Evolutionary conservation across 164 flowering plant genomes (phyloP).

Genomic region (Vitis cinerea): DNA sequence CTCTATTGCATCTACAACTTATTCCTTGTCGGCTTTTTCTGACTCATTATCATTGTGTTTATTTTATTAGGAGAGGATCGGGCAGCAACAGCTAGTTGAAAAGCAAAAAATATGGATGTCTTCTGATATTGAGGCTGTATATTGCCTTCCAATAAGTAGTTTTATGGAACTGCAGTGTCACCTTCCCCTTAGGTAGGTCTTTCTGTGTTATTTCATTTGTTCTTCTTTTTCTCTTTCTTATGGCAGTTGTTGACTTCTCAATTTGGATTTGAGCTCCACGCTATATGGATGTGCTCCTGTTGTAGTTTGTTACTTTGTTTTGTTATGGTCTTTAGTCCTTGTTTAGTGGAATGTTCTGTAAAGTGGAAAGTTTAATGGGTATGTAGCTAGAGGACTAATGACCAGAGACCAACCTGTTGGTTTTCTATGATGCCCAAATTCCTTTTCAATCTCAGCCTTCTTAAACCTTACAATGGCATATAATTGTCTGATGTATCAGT

Average conservation of each 20-base stretch:
- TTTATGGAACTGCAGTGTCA: constrained; percentile 16
- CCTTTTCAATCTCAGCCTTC: background rate
- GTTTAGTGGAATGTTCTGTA: constrained; percentile 4
- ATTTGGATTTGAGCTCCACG: background rate
- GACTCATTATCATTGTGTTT: constrained; percentile 9
- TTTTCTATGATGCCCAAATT: constrained; percentile 3
- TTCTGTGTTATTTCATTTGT: background rate
- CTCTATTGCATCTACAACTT: background rate
- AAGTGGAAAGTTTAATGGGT: constrained; percentile 2
- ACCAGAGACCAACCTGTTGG: constrained; percentile 9
- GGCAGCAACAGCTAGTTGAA: constrained; percentile 35
- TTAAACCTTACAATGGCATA: background rate
- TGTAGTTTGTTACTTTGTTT: constrained; percentile 1
- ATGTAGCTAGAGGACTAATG: background rate
- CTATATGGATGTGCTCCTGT: constrained; percentile 1
- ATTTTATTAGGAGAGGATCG: constrained; percentile 30
- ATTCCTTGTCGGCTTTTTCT: background rate
- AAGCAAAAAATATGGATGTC: constrained; percentile 7
- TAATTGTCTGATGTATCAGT: no score
- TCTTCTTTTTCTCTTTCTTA: background rate
- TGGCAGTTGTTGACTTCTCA: constrained; percentile 5
- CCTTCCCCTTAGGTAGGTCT: constrained; percentile 12
- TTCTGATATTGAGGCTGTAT: constrained; percentile 16
- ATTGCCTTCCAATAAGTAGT: constrained; percentile 23
- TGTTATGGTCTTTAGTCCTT: constrained; percentile 4